Percentiles rank a stretch among this genome's conserved stretches.
Evolutionary conservation across 1,139 yeast species (phyloP).

Genomic region (Taphrina wiesneri): DNA sequence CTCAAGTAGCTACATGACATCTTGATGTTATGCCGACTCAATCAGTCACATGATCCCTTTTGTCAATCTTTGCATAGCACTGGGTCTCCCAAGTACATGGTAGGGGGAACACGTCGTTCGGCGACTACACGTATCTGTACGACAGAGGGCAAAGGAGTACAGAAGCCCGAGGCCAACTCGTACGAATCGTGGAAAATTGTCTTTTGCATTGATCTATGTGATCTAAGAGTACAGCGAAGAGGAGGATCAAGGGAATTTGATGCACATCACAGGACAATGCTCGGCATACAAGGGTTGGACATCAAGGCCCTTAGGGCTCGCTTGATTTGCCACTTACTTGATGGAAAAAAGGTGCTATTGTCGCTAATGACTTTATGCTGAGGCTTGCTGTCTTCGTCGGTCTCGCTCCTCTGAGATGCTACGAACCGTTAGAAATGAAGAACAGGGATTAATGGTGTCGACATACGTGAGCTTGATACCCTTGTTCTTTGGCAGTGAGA

Average conservation of each 20-base stretch:
- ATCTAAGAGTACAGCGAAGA: neutral
- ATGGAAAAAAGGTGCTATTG: slow-evolving; percentile 10
- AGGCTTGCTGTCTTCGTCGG: slow-evolving; percentile 54
- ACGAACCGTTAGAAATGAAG: neutral
- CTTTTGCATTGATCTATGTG: neutral
- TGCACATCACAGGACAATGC: slow-evolving; percentile 2
- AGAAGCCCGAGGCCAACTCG: too few relatives aligned
- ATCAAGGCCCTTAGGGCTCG: slow-evolving; percentile 31
- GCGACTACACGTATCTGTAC: too few relatives aligned
- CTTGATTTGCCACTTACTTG: slow-evolving; percentile 23
- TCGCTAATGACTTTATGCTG: slow-evolving; percentile 20
- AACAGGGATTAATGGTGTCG: slow-evolving; percentile 46
- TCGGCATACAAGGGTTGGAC: slow-evolving; percentile 20
- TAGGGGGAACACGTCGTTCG: too few relatives aligned
- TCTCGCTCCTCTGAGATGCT: slow-evolving; percentile 90
- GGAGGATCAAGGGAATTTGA: neutral
- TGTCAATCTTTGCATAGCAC: too few relatives aligned
- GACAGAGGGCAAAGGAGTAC: too few relatives aligned
- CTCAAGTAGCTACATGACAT: too few relatives aligned
- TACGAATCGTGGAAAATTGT: neutral
- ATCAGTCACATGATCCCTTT: too few relatives aligned
- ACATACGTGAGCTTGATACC: slow-evolving; percentile 83
- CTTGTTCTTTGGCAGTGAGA: slow-evolving; percentile 99
- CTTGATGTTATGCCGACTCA: too few relatives aligned
- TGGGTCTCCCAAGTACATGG: too few relatives aligned